Percentiles rank a stretch among this genome's conserved stretches.
These are phyloP conservation scores for Gonapodya prolifera DNA, from an alignment of 192 early-diverging fungal genomes.

Conservation along the genomic window DNA sequence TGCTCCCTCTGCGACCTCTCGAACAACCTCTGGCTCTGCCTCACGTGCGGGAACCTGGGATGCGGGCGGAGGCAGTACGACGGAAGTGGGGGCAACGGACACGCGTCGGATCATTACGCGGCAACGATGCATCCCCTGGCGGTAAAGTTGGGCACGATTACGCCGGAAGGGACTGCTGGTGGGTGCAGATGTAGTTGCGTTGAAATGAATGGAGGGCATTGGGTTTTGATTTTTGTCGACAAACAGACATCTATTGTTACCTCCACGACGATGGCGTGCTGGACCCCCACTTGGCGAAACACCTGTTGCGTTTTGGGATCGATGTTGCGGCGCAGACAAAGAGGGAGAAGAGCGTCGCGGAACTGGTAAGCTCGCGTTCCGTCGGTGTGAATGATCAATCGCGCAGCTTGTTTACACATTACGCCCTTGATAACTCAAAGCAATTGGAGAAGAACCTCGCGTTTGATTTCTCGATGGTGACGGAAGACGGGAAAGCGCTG, in stretches of 20 bases:
- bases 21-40: conserved; percentile 92
- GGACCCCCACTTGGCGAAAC: conserved; percentile 62
- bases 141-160: conserved; percentile 92
- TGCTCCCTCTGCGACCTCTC: conserved; percentile 72
- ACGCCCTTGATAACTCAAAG: conserved; percentile 17
- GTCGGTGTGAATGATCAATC: too few species aligned
- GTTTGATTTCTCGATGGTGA: conserved; percentile 97
- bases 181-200: too few species aligned
- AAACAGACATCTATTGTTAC: conserved; percentile 71
- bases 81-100: conserved; percentile 84
- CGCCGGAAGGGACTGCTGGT: conserved; percentile 82
- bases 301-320: conserved; percentile 82
- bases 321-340: conserved; percentile 68
- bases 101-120: conserved; percentile 76
- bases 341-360: conserved; percentile 82
- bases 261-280: conserved; percentile 65
- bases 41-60: conserved; percentile 83
- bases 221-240: too few species aligned
- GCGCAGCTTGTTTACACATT: neutral
- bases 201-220: too few species aligned
- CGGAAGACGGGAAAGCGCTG: conserved; percentile 80
- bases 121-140: conserved; percentile 67
- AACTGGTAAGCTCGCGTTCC: too few species aligned
- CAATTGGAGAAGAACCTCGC: conserved; percentile 92
- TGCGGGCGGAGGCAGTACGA: conserved; percentile 92